A percentile compares a stretch with the other conserved stretches of the same genome.
Conservation (phyloP, 257 asterid genomes). For the Solanum infundibuliforme region DNA sequence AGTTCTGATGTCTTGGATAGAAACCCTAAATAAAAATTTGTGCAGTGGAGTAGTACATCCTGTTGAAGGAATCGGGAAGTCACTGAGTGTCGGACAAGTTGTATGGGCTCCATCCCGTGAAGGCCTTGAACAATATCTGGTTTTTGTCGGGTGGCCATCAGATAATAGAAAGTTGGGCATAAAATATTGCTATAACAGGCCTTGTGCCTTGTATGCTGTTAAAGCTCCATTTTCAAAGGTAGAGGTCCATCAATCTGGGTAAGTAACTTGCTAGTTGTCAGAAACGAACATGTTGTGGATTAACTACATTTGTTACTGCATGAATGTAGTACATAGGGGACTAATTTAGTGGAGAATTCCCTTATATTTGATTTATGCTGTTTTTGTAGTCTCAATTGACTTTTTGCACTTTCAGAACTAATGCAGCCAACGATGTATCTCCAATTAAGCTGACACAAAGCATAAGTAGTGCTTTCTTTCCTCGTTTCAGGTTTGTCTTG, state of each 20-base stretch:
- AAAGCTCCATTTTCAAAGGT: slow-evolving; percentile 47
- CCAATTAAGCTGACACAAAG: slow-evolving; percentile 38
- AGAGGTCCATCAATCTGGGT: slow-evolving; percentile 36
- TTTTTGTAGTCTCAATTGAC: background rate
- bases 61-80: slow-evolving; percentile 51
- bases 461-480: slow-evolving; percentile 79
- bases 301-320: background rate
- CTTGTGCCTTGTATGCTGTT: slow-evolving; percentile 82
- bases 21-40: background rate
- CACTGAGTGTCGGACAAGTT: slow-evolving; percentile 82
- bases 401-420: slow-evolving; percentile 21
- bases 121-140: slow-evolving; percentile 40
- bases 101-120: slow-evolving; percentile 73
- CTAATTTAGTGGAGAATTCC: background rate
- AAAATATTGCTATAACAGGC: slow-evolving; percentile 78
- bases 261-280: background rate
- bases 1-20: background rate
- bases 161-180: slow-evolving; percentile 76
- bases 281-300: background rate
- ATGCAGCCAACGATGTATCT: slow-evolving; percentile 30
- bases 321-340: background rate
- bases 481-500: slow-evolving; percentile 64
- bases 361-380: background rate
- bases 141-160: slow-evolving; percentile 93
- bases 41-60: slow-evolving; percentile 73